Base-by-base conservation (phyloP, 2,329 filamentous ascomycete species). In the Pseudocercospora eumusae region DNA sequence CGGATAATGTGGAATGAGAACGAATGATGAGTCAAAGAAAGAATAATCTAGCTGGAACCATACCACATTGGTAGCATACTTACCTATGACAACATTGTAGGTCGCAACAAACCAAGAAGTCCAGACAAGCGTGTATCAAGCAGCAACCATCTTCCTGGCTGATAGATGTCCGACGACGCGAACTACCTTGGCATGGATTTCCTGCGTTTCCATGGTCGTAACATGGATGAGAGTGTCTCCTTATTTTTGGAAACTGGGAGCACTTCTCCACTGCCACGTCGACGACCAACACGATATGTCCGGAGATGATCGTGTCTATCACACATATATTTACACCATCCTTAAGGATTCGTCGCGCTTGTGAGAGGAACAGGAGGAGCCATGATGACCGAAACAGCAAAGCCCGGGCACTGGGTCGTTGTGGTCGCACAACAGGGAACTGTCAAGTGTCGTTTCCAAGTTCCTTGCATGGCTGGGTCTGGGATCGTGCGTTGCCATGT, bases 361-460 rank as follows among this genome's bases (percentile, higher is more conserved):
- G 20, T 45, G 42, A 4, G 11, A 8, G 18, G 42, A 45, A 45
- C 42, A 45, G 42, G 42, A 45, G 42, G n/a, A n/a, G n/a, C n/a
- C n/a, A n/a, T n/a, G 42, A 45, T 10, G 42, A 21, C 42, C 42
- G 42, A 45, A 10, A 33, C 31, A 45, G 42, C n/a, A 18, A 20
- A 20, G 44, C 18, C 18, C 44, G 18, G 5, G 44, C 13, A 18
- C 18, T 47, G 23, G 18, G 44, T 47, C 10, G 15, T 21, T 47
- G 44, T 47, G 18, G 44, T 47, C 11, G 44, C 44, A 47, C 44
- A 47, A 23, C 44, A 47, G 44, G 44, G 44, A 47, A 47, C 18
- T 47, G 44, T 47, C 44, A 47, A 47, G 6, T 47, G 18, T 45
- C 42, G 31, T 33, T 33, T 33, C 31, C 31, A 33, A 33, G 31